A percentile compares a stretch with the other conserved stretches of the same genome.
phyloP scores from a whole-genome alignment of 1,284 basidiomycete species.

The Cryptococcus sp. region DNA sequence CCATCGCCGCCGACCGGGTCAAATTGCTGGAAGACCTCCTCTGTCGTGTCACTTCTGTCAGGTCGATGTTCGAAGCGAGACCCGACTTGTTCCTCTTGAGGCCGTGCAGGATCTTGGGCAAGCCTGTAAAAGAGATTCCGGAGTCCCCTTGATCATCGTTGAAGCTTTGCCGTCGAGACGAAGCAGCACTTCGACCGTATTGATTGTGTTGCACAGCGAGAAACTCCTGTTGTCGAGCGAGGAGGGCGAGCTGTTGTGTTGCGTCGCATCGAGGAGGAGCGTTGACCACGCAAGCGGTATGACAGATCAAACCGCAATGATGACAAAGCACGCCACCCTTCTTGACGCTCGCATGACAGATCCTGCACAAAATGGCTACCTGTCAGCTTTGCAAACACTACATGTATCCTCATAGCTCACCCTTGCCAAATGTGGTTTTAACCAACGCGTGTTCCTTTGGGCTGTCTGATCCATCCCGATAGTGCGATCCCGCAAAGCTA shows the following conservation, averaged over 20 bases:
- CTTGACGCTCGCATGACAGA: slow-evolving; percentile 74
- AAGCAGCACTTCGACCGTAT: background rate
- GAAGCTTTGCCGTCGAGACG: slow-evolving; percentile 12
- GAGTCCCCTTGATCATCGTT: slow-evolving; percentile 8
- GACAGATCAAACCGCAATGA: slow-evolving; percentile 81
- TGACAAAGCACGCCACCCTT: slow-evolving; percentile 83
- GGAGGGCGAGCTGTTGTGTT: slow-evolving; percentile 30
- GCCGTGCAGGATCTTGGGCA: slow-evolving; percentile 16
- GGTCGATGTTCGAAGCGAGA: slow-evolving; percentile 8
- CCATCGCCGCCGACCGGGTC: background rate
- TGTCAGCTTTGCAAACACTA: slow-evolving; percentile 3
- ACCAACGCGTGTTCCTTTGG: slow-evolving; percentile 71
- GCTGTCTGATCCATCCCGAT: slow-evolving; percentile 31
- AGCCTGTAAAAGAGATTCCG: slow-evolving; percentile 7
- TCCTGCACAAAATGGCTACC: slow-evolving; percentile 76
- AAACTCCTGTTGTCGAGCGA: slow-evolving; percentile 28
- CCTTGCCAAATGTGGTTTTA: slow-evolving; percentile 85
- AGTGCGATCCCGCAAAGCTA: slow-evolving; percentile 40
- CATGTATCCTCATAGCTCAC: slow-evolving; percentile 51
- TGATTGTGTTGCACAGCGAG: background rate
- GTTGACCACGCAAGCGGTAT: slow-evolving; percentile 67
- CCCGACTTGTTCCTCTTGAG: slow-evolving; percentile 16
- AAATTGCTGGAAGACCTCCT: slow-evolving; percentile 5
- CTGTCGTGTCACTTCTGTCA: background rate
- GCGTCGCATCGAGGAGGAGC: slow-evolving; percentile 77